Evolutionary conservation across 2,329 filamentous ascomycete genomes (phyloP).

Genomic region (Aspergillus ustus): DNA sequence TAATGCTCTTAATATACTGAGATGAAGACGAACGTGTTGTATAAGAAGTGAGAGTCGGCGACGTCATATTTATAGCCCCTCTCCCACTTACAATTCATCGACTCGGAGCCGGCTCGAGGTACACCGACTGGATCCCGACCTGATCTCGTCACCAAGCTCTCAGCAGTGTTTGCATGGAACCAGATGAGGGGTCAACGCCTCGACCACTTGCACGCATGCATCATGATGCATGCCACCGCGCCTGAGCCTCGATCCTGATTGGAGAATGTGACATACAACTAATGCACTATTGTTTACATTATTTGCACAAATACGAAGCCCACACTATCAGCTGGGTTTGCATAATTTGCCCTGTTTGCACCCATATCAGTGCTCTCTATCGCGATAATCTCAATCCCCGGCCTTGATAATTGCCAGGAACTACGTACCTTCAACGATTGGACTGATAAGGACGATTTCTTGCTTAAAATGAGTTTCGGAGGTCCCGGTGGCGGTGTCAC

Average conservation of each 20-base stretch:
- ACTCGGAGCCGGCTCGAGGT: background rate
- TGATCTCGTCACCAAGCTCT: background rate
- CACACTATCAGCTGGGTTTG: slow-evolving; percentile 18
- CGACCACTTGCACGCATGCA: background rate
- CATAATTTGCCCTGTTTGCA: slow-evolving; percentile 37
- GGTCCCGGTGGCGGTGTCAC: slow-evolving; percentile 69
- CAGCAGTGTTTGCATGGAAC: background rate
- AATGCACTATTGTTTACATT: slow-evolving; percentile 17
- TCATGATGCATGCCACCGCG: background rate
- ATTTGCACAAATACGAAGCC: slow-evolving; percentile 11
- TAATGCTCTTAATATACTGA: background rate
- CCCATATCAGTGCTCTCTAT: slow-evolving; percentile 8
- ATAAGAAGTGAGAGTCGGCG: background rate
- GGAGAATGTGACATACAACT: slow-evolving; percentile 9
- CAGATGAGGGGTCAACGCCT: slow-evolving; percentile 9
- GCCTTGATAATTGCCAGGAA: background rate
- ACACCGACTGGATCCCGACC: background rate
- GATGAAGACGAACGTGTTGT: background rate
- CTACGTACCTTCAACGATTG: background rate
- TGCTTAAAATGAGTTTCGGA: slow-evolving; percentile 63
- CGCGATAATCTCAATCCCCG: slow-evolving; percentile 11
- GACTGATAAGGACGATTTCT: background rate
- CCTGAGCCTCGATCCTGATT: slow-evolving; percentile 1
- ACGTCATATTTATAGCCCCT: slow-evolving; percentile 18
- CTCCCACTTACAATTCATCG: background rate